Evolutionary conservation across 352 stramenopile species (phyloP).

Genomic region (Globisporangium carolinianum): DNA sequence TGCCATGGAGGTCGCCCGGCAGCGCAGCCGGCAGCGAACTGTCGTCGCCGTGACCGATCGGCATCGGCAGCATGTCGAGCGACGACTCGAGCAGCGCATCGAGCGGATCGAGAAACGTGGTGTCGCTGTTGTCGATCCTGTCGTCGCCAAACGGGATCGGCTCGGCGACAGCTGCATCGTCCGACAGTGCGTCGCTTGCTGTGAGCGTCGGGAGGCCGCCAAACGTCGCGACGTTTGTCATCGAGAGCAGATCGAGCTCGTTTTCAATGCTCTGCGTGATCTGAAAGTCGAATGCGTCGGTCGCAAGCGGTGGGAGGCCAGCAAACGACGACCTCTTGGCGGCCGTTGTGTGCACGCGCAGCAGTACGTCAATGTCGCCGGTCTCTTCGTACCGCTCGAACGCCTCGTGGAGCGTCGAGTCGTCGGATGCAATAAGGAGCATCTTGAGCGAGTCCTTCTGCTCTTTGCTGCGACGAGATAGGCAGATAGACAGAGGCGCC

Average conservation of each 20-base stretch:
- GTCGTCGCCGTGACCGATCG: constrained; percentile 51
- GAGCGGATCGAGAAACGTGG: constrained; percentile 38
- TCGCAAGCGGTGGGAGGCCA: constrained; percentile 50
- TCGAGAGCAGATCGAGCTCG: constrained; percentile 69
- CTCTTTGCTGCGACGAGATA: constrained; percentile 30
- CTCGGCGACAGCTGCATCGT: constrained; percentile 16
- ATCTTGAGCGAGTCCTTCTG: constrained; percentile 80
- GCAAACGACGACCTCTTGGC: constrained; percentile 39
- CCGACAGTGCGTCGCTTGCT: not conserved
- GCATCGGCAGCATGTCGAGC: constrained; percentile 54
- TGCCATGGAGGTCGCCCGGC: constrained; percentile 63
- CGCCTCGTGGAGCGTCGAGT: constrained; percentile 58
- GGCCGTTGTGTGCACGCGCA: constrained; percentile 55
- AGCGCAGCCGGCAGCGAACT: constrained; percentile 37
- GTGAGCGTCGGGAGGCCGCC: not conserved
- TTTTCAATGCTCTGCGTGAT: constrained; percentile 79
- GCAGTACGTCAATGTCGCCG: constrained; percentile 60
- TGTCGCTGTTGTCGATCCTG: constrained; percentile 20
- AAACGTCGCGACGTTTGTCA: constrained; percentile 43
- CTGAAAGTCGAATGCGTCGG: constrained; percentile 62
- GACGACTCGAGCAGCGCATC: constrained; percentile 46
- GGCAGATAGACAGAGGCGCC: not conserved
- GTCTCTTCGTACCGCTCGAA: constrained; percentile 82
- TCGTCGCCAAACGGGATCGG: constrained; percentile 33
- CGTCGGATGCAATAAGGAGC: constrained; percentile 70